Conservation (phyloP, 257 asterid genomes). For the Solanum verrucosum region DNA sequence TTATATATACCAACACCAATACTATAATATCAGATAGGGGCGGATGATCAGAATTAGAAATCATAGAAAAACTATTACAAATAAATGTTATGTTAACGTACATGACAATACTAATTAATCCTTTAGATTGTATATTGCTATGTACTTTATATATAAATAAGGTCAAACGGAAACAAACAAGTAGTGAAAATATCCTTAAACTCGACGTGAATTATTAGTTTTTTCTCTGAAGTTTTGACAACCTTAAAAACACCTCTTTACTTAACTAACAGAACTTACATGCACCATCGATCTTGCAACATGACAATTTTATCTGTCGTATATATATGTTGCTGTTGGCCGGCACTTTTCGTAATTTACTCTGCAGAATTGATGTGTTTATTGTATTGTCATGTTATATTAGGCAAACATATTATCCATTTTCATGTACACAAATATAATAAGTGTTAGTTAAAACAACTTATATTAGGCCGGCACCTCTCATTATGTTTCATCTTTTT, state of each 20-base stretch:
- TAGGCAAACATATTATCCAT: not conserved
- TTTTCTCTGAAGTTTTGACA: no score
- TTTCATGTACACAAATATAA: not conserved
- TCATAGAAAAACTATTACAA: no score
- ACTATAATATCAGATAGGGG: not conserved
- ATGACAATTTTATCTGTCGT: not conserved
- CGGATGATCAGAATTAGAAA: not conserved
- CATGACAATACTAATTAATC: no score
- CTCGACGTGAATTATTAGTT: accelerated
- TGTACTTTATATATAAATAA: not conserved
- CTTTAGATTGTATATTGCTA: not conserved
- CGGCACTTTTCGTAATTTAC: not conserved
- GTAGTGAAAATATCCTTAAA: not conserved
- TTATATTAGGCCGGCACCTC: not conserved
- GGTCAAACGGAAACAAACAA: no score
- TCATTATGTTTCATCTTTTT: not conserved
- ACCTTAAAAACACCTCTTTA: no score
- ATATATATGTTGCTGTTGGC: not conserved
- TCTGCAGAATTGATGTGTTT: not conserved
- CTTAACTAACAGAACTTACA: no score
- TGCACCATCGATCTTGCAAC: not conserved
- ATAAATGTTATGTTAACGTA: no score
- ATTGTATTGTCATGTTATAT: not conserved
- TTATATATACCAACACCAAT: not conserved
- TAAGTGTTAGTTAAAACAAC: not conserved